phyloP scores from a whole-genome alignment of 1,139 yeast species.

The Candida tetrigidarum region DNA sequence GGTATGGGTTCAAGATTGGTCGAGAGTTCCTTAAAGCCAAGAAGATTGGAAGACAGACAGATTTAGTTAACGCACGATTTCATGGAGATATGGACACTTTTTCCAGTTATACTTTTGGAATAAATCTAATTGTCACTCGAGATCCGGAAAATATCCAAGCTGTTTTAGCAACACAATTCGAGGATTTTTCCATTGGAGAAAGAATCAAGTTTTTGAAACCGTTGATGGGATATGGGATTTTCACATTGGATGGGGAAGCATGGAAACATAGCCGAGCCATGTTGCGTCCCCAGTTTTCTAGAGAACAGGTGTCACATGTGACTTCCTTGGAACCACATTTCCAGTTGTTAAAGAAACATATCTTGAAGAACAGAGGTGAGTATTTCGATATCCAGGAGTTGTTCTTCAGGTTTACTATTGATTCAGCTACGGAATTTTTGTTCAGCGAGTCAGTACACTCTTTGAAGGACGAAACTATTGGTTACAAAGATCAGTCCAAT shows the following conservation, averaged over 20 bases:
- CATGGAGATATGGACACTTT: not conserved
- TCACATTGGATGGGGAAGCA: conserved; percentile 56
- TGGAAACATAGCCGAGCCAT: conserved; percentile 60
- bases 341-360: conserved; percentile 36
- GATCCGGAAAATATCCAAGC: conserved; percentile 41
- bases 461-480: conserved; percentile 34
- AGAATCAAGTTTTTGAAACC: conserved; percentile 45
- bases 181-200: conserved; percentile 50
- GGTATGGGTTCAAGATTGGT: conserved; percentile 20
- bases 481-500: conserved; percentile 20
- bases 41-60: conserved; percentile 16
- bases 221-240: conserved; percentile 57
- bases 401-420: conserved; percentile 42
- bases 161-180: conserved; percentile 43
- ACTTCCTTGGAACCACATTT: conserved; percentile 47
- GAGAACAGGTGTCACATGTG: conserved; percentile 55
- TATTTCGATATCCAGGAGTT: conserved; percentile 40
- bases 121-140: conserved; percentile 19
- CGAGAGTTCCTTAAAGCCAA: conserved; percentile 16
- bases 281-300: conserved; percentile 57
- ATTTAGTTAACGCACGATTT: conserved; percentile 10
- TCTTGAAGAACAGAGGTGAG: conserved; percentile 27
- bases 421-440: conserved; percentile 45
- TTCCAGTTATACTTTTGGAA: conserved; percentile 21
- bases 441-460: conserved; percentile 40